These are phyloP conservation scores for Sporopachydermia lactativora DNA, from an alignment of 805 yeast species.

Conservation along the genomic window DNA sequence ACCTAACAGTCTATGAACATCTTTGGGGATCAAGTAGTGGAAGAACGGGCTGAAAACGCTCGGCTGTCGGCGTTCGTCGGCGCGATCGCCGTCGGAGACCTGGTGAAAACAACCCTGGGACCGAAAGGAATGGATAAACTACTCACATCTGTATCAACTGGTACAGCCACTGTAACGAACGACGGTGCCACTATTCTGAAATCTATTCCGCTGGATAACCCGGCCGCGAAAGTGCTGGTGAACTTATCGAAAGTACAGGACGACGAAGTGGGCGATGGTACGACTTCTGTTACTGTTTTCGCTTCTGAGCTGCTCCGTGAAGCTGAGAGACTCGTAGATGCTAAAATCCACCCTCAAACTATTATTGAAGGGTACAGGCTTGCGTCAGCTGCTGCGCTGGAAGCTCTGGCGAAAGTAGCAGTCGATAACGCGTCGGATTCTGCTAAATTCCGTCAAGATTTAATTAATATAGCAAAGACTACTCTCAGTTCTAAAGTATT, in stretches of 20 bases:
- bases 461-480: slow-evolving; percentile 80
- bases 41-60: slow-evolving; percentile 96
- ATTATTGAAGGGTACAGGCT: slow-evolving; percentile 91
- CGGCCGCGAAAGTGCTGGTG: slow-evolving; percentile 93
- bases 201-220: slow-evolving; percentile 89
- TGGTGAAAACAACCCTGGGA: slow-evolving; percentile 87
- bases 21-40: slow-evolving; percentile 94
- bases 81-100: slow-evolving; percentile 97
- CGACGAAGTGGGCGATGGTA: slow-evolving; percentile 98
- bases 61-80: slow-evolving; percentile 96
- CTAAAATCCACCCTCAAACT: slow-evolving; percentile 94
- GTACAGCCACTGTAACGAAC: slow-evolving; percentile 72
- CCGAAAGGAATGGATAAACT: slow-evolving; percentile 99
- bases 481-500: slow-evolving; percentile 87
- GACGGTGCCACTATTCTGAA: slow-evolving; percentile 97
- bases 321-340: slow-evolving; percentile 85
- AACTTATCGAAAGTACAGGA: slow-evolving; percentile 94
- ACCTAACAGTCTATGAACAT: slow-evolving; percentile 62
- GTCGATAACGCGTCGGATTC: slow-evolving; percentile 51
- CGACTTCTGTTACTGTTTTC: slow-evolving; percentile 86
- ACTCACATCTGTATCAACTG: slow-evolving; percentile 74
- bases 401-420: slow-evolving; percentile 64
- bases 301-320: slow-evolving; percentile 94
- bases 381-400: slow-evolving; percentile 74
- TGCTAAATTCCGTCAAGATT: slow-evolving; percentile 56